Conservation (phyloP, 2,329 filamentous ascomycete genomes). For the Colletotrichum camelliae region DNA sequence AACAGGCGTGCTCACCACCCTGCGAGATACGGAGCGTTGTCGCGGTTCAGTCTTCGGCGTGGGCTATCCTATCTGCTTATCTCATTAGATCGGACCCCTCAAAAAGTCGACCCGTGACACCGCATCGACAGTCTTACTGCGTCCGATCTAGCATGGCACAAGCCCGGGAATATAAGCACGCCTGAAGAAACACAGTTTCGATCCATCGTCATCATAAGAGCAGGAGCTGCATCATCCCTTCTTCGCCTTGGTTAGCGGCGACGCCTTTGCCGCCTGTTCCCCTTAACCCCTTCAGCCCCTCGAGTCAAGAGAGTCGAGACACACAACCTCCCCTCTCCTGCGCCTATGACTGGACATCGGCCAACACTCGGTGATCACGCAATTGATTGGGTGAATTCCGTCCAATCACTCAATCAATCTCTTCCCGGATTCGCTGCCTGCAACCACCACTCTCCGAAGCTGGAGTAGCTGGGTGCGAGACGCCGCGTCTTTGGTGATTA, state of each 20-base stretch:
- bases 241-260: not conserved
- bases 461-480: not conserved
- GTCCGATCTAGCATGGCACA: not conserved
- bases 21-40: not conserved
- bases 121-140: constrained; percentile 5
- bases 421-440: not conserved
- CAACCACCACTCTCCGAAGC: not conserved
- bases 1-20: not conserved
- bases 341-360: constrained; percentile 5
- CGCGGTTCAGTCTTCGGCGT: not conserved
- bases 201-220: not conserved
- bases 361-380: constrained; percentile 15
- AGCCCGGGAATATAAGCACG: not conserved
- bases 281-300: not conserved
- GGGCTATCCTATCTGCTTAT: not conserved
- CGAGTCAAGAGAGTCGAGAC: not conserved
- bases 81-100: not conserved
- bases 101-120: not conserved
- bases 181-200: not conserved
- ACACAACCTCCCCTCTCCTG: not conserved
- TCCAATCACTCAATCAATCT: not conserved
- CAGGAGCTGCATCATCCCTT: not conserved
- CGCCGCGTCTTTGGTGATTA: not conserved
- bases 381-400: constrained; percentile 17
- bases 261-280: not conserved